Evolutionary conservation across 805 yeast genomes (phyloP), one percentile per base, ranked within the genome.

Genomic region (Myxozyma vanderwaltii): DNA sequence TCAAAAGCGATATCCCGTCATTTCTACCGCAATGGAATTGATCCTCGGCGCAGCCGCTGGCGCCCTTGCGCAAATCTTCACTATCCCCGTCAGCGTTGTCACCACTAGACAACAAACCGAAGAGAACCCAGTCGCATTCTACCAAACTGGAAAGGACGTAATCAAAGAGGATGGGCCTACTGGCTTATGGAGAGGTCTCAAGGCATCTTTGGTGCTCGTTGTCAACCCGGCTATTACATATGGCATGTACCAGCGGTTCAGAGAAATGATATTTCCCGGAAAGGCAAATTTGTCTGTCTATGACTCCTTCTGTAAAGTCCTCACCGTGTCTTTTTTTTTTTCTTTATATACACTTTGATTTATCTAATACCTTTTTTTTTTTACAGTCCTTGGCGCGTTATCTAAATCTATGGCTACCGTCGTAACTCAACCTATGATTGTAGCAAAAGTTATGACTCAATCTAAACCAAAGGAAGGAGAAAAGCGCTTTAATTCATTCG

Each of bases 151-250:
- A 10, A 64, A 78, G 59, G 82, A 83, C 51, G 83, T 88, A 51
- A 71, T 82, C 38, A 74, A 76, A 21, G 83, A 83, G 27, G 88
- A 87, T 66, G 92, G 94, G 3, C 63, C 84, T 38, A 72, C 79
- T 21, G 92, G 92, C 0, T 81, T 88, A 59, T 89, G 96, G 96
- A 81, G 84, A 65, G 96, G 96, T 0, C 79, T 89, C 58, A 86
- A 89, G 71, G 96, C 90, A 6, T 83, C 89, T 6, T 72, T 89
- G 68, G 86, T 89, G 10, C 79, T 89, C 51, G 89, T 92, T 19
- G 76, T 86, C 51, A 89, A 89, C 74, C 96, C 96, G 2, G 85
- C 94, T 40, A 89, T 89, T 70, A 89, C 96, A 1, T 89, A 89
- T 70, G 92, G 95, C 6, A 79, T 90, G 2, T 86, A 82, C 71